Evolutionary conservation across 2,329 filamentous ascomycete genomes (phyloP), one percentile per base, ranked within the genome.

Genomic region (Cladosporium oxysporum): DNA sequence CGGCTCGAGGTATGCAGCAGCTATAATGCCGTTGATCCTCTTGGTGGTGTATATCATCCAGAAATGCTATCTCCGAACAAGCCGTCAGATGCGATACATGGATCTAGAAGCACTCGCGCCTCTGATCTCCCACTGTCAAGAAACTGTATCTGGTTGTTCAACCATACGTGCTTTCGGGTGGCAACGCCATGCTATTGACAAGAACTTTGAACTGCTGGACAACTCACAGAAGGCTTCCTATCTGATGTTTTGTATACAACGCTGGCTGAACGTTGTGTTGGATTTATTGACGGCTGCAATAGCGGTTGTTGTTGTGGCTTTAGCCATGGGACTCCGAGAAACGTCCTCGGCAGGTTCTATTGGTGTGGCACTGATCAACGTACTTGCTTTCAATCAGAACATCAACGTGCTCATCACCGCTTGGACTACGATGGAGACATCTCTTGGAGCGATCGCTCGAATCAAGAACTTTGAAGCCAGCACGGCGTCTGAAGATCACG

Each of bases 381-480:
- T 86, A 41, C 81, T 87, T 31, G 75, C 79, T 35, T 85, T 87
- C 73, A 85, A 82, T 50, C 78, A 82, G 53, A 81, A 78, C 59
- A 78, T 87, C 65, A 83, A 83, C 64, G 72, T 81, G 6, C 73
- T 85, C 16, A 78, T 85, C 11, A 73, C 78, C 0, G 81, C 79
- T 50, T 88, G 85, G 85, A 87, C 85, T 0, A 79, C 80, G 50
- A 76, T 88, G 18, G 86, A 88, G 69, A 88, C 85, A 0, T 81
- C 82, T 41, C 81, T 88, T 55, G 86, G 86, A 6, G 85, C 85
- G 8, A 80, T 88, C 7, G 78, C 82, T 5, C 79, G 86, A 21
- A 79, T 87, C 67, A 84, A 83, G 71, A 79, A 80, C 21, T 87
- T 87, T 67, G 58, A 60, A 21, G 21, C 58, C 7, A n/a, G 14